Percentiles rank a stretch among this genome's conserved stretches.
Conservation (phyloP, 305 asterid species). For the Ilex paraguariensis region DNA sequence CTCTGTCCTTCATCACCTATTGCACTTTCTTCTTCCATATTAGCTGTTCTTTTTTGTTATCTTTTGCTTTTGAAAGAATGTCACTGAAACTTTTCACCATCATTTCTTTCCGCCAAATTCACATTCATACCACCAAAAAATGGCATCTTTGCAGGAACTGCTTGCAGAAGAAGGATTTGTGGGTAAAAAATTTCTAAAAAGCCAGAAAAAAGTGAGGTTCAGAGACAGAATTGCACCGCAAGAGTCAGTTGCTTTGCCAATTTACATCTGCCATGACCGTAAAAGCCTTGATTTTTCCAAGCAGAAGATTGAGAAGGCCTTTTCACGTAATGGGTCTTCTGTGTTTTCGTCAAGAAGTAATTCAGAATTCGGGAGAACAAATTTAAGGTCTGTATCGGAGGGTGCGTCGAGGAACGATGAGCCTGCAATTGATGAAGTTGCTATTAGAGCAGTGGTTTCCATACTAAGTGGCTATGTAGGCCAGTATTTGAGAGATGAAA, state of each 20-base stretch:
- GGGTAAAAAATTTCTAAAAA: constrained; percentile 19
- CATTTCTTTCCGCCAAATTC: constrained; percentile 16
- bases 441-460: constrained; percentile 60
- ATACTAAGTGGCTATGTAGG: constrained; percentile 54
- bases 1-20: constrained; percentile 27
- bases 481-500: constrained; percentile 38
- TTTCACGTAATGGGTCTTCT: constrained; percentile 33
- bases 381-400: constrained; percentile 16
- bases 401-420: constrained; percentile 27
- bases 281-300: constrained; percentile 41
- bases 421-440: constrained; percentile 62
- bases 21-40: constrained; percentile 23
- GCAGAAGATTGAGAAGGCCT: constrained; percentile 23
- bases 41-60: constrained; percentile 17
- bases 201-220: constrained; percentile 45
- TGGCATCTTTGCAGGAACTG: constrained; percentile 73
- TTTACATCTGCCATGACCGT: constrained; percentile 67
- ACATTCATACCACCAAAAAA: constrained; percentile 13
- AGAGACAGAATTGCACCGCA: constrained; percentile 24
- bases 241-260: constrained; percentile 48
- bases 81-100: constrained; percentile 24
- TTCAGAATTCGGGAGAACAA: constrained; percentile 35
- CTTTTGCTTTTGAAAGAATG: constrained; percentile 22
- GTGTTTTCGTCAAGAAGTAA: constrained; percentile 29
- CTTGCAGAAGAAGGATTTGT: constrained; percentile 50